A percentile compares a stretch with the other conserved stretches of the same genome.
These are phyloP conservation scores for Naganishia sp. DNA, from an alignment of 1,284 basidiomycete genomes.

Conservation along the genomic window DNA sequence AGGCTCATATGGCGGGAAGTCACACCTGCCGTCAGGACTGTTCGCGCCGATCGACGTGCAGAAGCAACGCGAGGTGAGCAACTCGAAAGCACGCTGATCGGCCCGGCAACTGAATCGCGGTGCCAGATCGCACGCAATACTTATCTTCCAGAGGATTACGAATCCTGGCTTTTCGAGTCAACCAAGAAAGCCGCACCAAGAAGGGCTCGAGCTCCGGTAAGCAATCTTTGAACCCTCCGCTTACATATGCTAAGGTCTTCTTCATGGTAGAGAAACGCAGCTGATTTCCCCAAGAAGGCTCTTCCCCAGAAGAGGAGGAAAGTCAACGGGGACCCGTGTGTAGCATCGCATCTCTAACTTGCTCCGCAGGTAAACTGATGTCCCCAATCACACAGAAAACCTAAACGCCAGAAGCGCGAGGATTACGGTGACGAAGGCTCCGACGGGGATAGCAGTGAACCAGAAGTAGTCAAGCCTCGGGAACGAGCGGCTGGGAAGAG, in stretches of 20 bases:
- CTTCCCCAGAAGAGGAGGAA: slow-evolving; percentile 20
- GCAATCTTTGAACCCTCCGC: background rate
- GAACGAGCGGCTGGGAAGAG: slow-evolving; percentile 23
- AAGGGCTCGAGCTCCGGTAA: slow-evolving; percentile 4
- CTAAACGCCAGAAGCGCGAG: slow-evolving; percentile 20
- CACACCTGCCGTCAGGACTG: slow-evolving; percentile 78
- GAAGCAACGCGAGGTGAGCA: slow-evolving; percentile 32
- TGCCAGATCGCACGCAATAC: slow-evolving; percentile 37
- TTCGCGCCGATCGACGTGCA: slow-evolving; percentile 52
- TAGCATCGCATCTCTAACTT: too few relatives aligned
- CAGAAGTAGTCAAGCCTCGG: slow-evolving; percentile 15
- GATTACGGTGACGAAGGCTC: slow-evolving; percentile 5
- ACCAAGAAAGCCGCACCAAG: slow-evolving; percentile 14
- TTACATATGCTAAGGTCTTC: background rate
- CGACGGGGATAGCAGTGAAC: slow-evolving; percentile 11
- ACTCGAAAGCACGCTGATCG: too few relatives aligned
- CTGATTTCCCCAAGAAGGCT: background rate
- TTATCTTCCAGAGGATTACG: slow-evolving; percentile 42
- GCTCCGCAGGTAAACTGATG: background rate
- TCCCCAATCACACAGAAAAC: background rate
- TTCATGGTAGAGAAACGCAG: background rate
- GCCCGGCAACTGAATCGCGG: background rate
- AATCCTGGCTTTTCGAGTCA: slow-evolving; percentile 23
- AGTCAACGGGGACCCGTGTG: slow-evolving; percentile 3
- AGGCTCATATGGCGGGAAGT: slow-evolving; percentile 74